Evolutionary conservation across 2,329 filamentous ascomycete species (phyloP).

Genomic region (Colletotrichum tabaci): DNA sequence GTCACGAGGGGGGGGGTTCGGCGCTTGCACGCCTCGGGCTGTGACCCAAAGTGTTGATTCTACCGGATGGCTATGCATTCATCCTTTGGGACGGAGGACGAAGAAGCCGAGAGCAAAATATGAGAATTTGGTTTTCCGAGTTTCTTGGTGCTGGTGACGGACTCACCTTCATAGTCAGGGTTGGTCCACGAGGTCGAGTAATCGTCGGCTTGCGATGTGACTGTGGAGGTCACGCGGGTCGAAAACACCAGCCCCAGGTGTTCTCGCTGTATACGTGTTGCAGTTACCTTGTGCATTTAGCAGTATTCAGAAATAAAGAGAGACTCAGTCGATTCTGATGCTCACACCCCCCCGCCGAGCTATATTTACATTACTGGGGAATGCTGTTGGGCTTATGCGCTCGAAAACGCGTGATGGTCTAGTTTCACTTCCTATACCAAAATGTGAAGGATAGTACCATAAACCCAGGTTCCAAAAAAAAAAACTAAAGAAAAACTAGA

Average conservation of each 20-base stretch:
- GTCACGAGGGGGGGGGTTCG: not conserved
- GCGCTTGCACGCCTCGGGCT: not conserved
- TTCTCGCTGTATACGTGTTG: not conserved
- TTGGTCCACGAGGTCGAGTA: not conserved
- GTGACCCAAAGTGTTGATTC: not conserved
- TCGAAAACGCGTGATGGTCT: not conserved
- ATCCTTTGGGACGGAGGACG: not conserved
- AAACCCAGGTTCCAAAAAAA: too few relatives aligned
- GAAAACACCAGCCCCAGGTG: not conserved
- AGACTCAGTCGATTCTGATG: too few relatives aligned
- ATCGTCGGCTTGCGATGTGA: not conserved
- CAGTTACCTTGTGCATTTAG: not conserved
- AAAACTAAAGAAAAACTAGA: not conserved
- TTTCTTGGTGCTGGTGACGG: not conserved
- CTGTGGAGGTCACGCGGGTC: not conserved
- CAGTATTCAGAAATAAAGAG: too few relatives aligned
- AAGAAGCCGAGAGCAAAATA: not conserved
- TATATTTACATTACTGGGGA: not conserved
- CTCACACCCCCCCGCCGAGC: not conserved
- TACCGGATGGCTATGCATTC: not conserved
- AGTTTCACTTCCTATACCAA: not conserved
- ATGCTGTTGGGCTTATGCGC: not conserved
- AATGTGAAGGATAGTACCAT: too few relatives aligned
- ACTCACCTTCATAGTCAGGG: not conserved
- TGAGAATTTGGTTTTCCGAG: not conserved